phyloP scores from a whole-genome alignment of 345 rosid genomes.

The Ceriops zippeliana region DNA sequence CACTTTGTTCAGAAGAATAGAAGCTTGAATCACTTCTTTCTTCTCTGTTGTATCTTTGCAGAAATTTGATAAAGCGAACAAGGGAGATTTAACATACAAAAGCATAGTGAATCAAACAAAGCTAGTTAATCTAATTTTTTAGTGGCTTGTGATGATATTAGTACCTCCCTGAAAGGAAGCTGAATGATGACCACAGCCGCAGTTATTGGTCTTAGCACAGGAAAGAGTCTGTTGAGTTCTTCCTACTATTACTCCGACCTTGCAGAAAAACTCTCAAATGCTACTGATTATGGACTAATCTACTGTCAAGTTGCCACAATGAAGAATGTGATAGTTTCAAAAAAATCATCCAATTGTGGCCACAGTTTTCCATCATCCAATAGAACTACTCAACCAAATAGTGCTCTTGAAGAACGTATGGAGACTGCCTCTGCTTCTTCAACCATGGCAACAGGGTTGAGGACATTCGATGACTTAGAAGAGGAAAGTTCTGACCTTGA shows the following conservation, averaged over 20 bases:
- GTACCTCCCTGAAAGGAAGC: constrained; percentile 21
- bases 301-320: constrained; percentile 39
- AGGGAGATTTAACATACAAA: constrained; percentile 2
- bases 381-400: constrained; percentile 40
- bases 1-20: too few relatives aligned
- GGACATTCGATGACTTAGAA: constrained; percentile 33
- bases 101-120: constrained; percentile 3
- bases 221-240: constrained; percentile 72
- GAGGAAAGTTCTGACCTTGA: constrained; percentile 48
- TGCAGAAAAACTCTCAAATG: constrained; percentile 43
- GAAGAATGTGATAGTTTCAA: constrained; percentile 42
- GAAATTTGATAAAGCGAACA: constrained; percentile 14
- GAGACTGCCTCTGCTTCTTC: constrained; percentile 40
- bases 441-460: constrained; percentile 36
- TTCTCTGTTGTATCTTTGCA: not conserved
- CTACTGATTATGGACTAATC: constrained; percentile 43
- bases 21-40: not conserved
- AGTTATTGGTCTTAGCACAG: constrained; percentile 70
- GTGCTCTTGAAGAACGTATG: constrained; percentile 60
- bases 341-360: constrained; percentile 49
- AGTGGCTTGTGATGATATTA: constrained; percentile 32
- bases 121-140: constrained; percentile 21
- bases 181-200: constrained; percentile 76
- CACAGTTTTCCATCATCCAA: constrained; percentile 46
- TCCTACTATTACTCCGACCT: constrained; percentile 56